Evolutionary conservation across 352 stramenopile genomes (phyloP).

Genomic region (Pythium biforme): DNA sequence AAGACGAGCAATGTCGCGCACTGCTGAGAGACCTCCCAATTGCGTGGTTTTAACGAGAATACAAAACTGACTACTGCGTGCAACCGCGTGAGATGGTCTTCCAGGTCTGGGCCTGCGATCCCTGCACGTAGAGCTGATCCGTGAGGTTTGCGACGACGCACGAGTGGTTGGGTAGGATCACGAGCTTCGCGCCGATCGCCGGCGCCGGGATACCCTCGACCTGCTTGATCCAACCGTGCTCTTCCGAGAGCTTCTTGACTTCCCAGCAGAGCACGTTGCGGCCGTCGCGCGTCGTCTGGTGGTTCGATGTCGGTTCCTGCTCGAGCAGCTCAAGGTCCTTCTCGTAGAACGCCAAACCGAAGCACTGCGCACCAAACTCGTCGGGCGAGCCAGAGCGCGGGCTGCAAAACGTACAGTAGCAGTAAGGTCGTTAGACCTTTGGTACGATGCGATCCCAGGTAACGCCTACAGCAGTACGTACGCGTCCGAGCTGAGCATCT

Average conservation of each 20-base stretch:
- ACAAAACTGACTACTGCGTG: conserved; percentile 43
- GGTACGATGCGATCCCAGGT: too few species aligned
- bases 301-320: conserved; percentile 41
- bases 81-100: conserved; percentile 57
- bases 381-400: conserved; percentile 26
- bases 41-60: conserved; percentile 46
- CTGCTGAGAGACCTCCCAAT: conserved; percentile 34
- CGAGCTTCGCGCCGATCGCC: conserved; percentile 49
- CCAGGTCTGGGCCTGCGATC: conserved; percentile 45
- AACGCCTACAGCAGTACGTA: too few species aligned
- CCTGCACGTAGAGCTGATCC: conserved; percentile 57
- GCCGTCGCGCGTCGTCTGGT: conserved; percentile 35
- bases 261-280: conserved; percentile 56
- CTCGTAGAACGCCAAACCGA: conserved; percentile 64
- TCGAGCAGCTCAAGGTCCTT: conserved; percentile 62
- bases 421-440: too few species aligned
- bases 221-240: conserved; percentile 69
- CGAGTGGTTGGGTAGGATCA: conserved; percentile 69
- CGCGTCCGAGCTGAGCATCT: conserved; percentile 65
- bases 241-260: conserved; percentile 69
- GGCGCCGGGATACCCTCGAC: conserved; percentile 48
- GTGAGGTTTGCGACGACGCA: conserved; percentile 71
- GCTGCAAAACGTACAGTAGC: conserved; percentile 3
- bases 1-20: conserved; percentile 18
- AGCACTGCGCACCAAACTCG: conserved; percentile 54